Conservation (phyloP, 2,329 filamentous ascomycete genomes). For the Fusarium aywerte region DNA sequence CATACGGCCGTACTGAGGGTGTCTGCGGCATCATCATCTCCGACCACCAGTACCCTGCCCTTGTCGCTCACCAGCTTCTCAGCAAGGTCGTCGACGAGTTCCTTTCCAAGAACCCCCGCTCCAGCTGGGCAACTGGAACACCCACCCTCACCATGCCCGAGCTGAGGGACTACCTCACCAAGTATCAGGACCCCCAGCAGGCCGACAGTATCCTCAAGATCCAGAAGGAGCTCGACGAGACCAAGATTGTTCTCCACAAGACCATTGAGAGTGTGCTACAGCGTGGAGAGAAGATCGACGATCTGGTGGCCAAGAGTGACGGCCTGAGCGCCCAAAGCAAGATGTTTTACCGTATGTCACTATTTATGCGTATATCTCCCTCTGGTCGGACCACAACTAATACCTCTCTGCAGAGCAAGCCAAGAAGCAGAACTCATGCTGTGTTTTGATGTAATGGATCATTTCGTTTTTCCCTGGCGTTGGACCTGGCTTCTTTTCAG, state of each 20-base stretch:
- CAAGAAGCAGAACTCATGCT: constrained; percentile 85
- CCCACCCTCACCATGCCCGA: constrained; percentile 72
- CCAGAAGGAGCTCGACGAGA: constrained; percentile 96
- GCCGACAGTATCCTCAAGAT: constrained; percentile 96
- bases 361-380: neutral
- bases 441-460: constrained; percentile 69
- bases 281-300: constrained; percentile 96
- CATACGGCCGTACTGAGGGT: constrained; percentile 79
- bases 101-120: constrained; percentile 76
- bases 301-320: constrained; percentile 91
- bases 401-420: constrained; percentile 63
- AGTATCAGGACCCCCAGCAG: constrained; percentile 87
- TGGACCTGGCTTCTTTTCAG: constrained; percentile 48
- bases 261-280: constrained; percentile 90
- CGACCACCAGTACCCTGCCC: constrained; percentile 77
- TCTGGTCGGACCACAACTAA: constrained; percentile 1
- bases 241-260: constrained; percentile 96
- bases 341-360: constrained; percentile 87
- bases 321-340: constrained; percentile 91
- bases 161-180: constrained; percentile 78
- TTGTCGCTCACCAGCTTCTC: constrained; percentile 87
- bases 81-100: constrained; percentile 91
- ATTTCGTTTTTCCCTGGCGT: constrained; percentile 48
- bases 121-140: constrained; percentile 69
- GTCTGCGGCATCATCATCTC: constrained; percentile 81